These are phyloP conservation scores for Candida dubliniensis DNA, from an alignment of 1,139 yeast genomes.

Conservation along the genomic window DNA sequence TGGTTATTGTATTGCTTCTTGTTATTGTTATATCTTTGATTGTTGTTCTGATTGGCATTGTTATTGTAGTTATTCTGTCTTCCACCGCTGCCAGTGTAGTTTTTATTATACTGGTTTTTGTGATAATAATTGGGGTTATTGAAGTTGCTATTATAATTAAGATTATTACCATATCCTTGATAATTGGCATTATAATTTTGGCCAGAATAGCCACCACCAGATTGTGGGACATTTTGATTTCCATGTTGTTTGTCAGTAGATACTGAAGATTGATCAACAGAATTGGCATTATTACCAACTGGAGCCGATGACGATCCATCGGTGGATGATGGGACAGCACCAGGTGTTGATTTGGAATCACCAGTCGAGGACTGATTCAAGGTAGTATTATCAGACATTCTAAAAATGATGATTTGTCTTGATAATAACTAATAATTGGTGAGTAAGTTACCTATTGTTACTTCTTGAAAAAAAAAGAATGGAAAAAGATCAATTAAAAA, in stretches of 20 bases:
- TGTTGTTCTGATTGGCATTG: conserved; percentile 4
- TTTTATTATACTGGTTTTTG: conserved; percentile 10
- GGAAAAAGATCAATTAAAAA: not conserved
- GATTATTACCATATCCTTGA: conserved; percentile 8
- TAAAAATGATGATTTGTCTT: conserved; percentile 1
- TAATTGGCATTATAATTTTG: conserved; percentile 9
- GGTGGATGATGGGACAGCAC: conserved; percentile 1
- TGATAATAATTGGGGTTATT: conserved; percentile 8
- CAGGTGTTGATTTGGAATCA: conserved; percentile 1
- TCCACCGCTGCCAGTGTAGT: conserved; percentile 5
- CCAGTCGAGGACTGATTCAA: conserved; percentile 3
- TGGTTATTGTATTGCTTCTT: conserved; percentile 20
- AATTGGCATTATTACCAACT: conserved; percentile 2
- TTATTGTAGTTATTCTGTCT: conserved; percentile 13
- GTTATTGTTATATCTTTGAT: conserved; percentile 10
- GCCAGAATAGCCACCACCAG: conserved; percentile 1
- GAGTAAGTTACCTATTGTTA: not conserved
- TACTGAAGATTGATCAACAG: conserved; percentile 2
- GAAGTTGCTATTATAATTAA: conserved; percentile 3
- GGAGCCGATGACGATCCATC: conserved; percentile 4
- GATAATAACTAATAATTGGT: conserved; percentile 2
- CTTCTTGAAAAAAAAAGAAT: not conserved
- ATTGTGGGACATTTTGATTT: conserved; percentile 2
- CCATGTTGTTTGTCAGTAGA: not conserved
- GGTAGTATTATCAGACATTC: conserved; percentile 7